Base-by-base conservation (phyloP, 164 flowering plant species). In the Aristolochia fimbriata region DNA sequence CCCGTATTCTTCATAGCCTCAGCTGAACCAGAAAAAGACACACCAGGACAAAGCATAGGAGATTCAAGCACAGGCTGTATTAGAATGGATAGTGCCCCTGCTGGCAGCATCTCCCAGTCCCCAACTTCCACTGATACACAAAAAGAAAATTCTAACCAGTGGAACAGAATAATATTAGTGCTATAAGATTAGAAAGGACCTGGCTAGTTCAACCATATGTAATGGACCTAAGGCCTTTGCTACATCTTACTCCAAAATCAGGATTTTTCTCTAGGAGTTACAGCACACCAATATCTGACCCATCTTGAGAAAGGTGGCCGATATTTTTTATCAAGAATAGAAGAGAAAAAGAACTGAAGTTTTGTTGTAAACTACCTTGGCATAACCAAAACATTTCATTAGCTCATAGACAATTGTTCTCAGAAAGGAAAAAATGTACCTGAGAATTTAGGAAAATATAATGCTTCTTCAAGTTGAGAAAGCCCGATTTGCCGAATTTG, bases 371-470 rank as follows among this genome's bases (percentile, higher is more conserved):
- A 6, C 51, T 1, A 16, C 51, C 21, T 49, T 49, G 14, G 19
- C 4, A 37, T 19, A 4, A 49, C 51, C 12, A 52, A 19, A 48
- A 24, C n/a, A 24, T 5, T 48, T 15, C 13, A 49, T 23, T n/a
- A n/a, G n/a, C 16, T 7, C 24, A 3, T 5, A 14, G n/a, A 27
- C 0, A 10, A 21, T 24, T 7, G 58, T 12, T 12, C 0, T 51
- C 19, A 21, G 4, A 51, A 20, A 12, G 7, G 33, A n/a, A 4
- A 14, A 10, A 21, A 52, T 57, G 51, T 77, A 91, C 91, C 87
- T 73, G 76, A 48, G 43, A 60, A 58, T 72, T 71, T 80, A 54
- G 93, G 80, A 73, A 87, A 82, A 76, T 92, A 89, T 1, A 87
- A 79, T 41, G 74, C 59, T 20, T 82, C 91, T 71, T 81, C 78